Conservation (phyloP, 495 filamentous ascomycete species). For the Hypoxylon fragiforme region DNA sequence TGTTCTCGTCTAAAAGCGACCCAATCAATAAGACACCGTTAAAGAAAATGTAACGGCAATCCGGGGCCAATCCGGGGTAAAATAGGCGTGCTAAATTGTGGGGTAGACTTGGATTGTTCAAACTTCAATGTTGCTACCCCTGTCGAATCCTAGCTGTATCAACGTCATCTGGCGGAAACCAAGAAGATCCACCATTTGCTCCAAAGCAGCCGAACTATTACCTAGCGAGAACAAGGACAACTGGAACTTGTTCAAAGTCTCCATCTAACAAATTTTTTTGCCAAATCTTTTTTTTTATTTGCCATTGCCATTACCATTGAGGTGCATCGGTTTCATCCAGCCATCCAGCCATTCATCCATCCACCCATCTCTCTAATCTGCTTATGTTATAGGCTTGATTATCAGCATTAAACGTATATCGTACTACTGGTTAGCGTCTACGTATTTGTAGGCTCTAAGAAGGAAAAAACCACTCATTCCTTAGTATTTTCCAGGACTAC, state of each 20-base stretch:
- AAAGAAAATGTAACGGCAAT: constrained; percentile 19
- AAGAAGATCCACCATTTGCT: constrained; percentile 5
- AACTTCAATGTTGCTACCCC: too few relatives aligned
- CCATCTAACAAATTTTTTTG: not conserved
- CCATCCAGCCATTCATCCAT: not conserved
- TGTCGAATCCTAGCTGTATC: constrained; percentile 7
- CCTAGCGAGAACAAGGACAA: constrained; percentile 9
- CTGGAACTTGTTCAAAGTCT: too few relatives aligned
- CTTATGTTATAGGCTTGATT: not conserved
- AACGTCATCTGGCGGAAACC: constrained; percentile 27
- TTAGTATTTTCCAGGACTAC: too few relatives aligned
- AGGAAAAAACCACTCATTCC: too few relatives aligned
- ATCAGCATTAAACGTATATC: too few relatives aligned
- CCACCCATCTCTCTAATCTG: not conserved
- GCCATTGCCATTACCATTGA: not conserved
- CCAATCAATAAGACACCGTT: constrained; percentile 23
- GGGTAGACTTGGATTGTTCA: too few relatives aligned
- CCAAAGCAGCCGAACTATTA: constrained; percentile 8
- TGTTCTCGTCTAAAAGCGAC: not conserved
- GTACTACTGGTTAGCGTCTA: too few relatives aligned
- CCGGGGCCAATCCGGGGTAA: constrained; percentile 34
- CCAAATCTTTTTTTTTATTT: not conserved
- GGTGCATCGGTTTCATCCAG: too few relatives aligned
- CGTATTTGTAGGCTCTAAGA: too few relatives aligned
- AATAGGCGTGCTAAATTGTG: constrained; percentile 13